These are phyloP conservation scores for Chytridium lagenaria DNA, from an alignment of 371 early-diverging fungal genomes.

Conservation along the genomic window DNA sequence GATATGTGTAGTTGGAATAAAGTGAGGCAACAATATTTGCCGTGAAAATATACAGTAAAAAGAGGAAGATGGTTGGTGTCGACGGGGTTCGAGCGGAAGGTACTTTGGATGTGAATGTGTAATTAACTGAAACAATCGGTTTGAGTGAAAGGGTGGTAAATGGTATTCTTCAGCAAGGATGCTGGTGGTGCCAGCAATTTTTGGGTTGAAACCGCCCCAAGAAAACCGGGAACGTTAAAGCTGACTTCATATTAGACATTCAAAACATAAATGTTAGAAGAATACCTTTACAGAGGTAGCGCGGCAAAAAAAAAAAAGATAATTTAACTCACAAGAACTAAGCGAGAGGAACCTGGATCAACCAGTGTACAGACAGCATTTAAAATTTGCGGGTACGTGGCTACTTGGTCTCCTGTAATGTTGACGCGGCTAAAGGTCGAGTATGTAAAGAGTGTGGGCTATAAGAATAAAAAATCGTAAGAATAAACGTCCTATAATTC, in stretches of 20 bases:
- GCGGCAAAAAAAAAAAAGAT: neutral
- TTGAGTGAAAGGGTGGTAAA: neutral
- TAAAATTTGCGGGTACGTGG: neutral
- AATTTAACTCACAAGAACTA: neutral
- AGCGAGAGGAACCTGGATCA: neutral
- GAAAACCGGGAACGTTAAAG: neutral
- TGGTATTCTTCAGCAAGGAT: neutral
- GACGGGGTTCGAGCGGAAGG: too few relatives aligned
- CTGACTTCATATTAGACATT: neutral
- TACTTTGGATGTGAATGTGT: too few relatives aligned
- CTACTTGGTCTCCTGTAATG: conserved; percentile 1
- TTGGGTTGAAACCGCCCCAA: neutral
- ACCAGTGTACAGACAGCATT: neutral
- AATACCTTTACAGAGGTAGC: neutral
- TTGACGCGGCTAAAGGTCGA: neutral
- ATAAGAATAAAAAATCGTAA: too few relatives aligned
- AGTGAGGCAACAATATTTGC: too few relatives aligned
- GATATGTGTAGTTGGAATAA: too few relatives aligned
- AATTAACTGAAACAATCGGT: too few relatives aligned
- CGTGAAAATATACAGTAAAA: too few relatives aligned
- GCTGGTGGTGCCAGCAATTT: neutral
- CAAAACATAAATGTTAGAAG: neutral
- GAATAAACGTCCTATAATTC: too few relatives aligned
- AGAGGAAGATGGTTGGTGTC: too few relatives aligned
- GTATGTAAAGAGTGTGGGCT: neutral